Conservation (phyloP, 805 yeast genomes). For the Kuraishia molischiana region DNA sequence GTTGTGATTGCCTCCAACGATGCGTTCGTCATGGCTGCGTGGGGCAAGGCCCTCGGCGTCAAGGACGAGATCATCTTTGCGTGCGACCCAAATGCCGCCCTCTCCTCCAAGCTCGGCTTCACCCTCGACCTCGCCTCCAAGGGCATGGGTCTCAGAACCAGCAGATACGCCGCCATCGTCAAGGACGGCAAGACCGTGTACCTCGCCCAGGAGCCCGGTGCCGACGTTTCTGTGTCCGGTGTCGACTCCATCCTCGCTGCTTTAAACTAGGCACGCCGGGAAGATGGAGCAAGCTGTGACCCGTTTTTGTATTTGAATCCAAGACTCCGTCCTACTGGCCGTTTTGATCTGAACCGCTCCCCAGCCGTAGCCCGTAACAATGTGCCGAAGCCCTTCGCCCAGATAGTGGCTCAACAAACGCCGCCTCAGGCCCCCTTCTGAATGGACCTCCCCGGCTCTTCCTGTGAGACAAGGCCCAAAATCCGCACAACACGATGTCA, state of each 20-base stretch:
- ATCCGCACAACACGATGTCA: no score
- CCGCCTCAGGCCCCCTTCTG: no score
- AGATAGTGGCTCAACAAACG: no score
- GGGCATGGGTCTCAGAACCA: slow-evolving; percentile 51
- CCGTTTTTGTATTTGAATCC: neutral
- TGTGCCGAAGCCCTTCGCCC: neutral
- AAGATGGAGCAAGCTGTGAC: neutral
- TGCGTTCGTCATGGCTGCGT: slow-evolving; percentile 47
- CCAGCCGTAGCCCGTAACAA: no score
- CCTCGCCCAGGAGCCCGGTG: slow-evolving; percentile 32
- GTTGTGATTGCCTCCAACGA: slow-evolving; percentile 32
- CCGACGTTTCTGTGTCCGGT: slow-evolving; percentile 34
- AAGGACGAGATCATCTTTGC: slow-evolving; percentile 42
- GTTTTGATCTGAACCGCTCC: no score
- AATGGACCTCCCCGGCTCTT: no score
- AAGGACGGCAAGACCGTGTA: slow-evolving; percentile 26
- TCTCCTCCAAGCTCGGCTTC: slow-evolving; percentile 53
- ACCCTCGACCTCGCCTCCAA: slow-evolving; percentile 39
- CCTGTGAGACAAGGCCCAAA: no score
- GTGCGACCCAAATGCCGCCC: slow-evolving; percentile 52
- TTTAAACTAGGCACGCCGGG: neutral
- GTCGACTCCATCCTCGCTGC: slow-evolving; percentile 28
- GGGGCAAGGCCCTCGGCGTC: slow-evolving; percentile 38
- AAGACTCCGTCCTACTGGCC: no score
- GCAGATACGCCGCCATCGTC: slow-evolving; percentile 66